These are phyloP conservation scores for Boletales sp. DNA, from an alignment of 768 basidiomycete species.

Conservation along the genomic window DNA sequence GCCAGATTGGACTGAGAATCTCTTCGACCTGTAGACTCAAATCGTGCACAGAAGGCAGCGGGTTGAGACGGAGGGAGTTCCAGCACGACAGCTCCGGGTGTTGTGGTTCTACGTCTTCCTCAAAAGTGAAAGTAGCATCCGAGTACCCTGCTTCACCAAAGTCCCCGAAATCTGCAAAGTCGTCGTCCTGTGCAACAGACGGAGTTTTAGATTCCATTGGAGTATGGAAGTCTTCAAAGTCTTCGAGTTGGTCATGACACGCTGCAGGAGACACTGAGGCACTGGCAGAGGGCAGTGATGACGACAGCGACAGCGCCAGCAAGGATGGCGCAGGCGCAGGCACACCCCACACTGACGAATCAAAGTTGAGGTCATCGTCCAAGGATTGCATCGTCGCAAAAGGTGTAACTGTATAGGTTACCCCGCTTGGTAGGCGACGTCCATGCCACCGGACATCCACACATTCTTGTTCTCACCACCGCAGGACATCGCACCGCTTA, in stretches of 20 bases:
- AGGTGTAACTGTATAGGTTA: conserved; percentile 3
- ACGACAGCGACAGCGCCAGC: conserved; percentile 27
- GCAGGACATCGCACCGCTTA: conserved; percentile 45
- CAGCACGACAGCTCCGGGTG: conserved; percentile 47
- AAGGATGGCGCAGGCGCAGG: conserved; percentile 34
- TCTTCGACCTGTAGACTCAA: conserved; percentile 62
- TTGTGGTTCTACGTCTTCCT: conserved; percentile 23
- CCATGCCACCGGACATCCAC: conserved; percentile 31
- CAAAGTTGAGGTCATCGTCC: conserved; percentile 73
- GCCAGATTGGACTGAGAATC: conserved; percentile 67
- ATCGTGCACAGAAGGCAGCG: conserved; percentile 54
- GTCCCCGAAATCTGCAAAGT: conserved; percentile 86
- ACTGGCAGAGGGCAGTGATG: conserved; percentile 16
- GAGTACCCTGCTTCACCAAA: conserved; percentile 63
- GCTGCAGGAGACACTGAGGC: conserved; percentile 17
- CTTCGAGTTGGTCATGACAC: conserved; percentile 43
- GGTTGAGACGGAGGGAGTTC: conserved; percentile 62
- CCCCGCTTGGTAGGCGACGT: background rate
- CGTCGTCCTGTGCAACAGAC: conserved; percentile 52
- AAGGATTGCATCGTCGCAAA: conserved; percentile 34
- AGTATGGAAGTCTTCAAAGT: conserved; percentile 52
- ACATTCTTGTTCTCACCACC: conserved; percentile 62
- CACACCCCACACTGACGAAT: conserved; percentile 70
- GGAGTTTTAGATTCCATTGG: conserved; percentile 43
- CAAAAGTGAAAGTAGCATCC: conserved; percentile 37